These are phyloP conservation scores for Cyclotella distinguenda DNA, from an alignment of 108 stramenopile genomes.

Conservation along the genomic window DNA sequence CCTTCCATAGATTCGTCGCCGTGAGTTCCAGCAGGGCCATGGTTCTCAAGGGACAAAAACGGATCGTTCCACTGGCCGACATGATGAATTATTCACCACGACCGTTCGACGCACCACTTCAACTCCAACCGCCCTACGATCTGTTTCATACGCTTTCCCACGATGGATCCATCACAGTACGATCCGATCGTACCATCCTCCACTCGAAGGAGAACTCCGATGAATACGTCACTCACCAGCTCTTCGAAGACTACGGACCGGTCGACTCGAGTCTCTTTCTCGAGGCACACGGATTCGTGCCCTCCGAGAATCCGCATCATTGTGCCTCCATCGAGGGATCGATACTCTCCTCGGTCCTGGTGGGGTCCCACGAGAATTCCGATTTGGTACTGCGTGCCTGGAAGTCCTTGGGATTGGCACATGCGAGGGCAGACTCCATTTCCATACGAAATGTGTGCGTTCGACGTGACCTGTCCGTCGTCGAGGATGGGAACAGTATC, in stretches of 20 bases:
- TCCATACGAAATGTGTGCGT: conserved; percentile 43
- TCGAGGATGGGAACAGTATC: conserved; percentile 32
- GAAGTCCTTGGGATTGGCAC: conserved; percentile 21
- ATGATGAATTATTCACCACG: conserved; percentile 77
- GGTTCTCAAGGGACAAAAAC: conserved; percentile 63
- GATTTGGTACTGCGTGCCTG: conserved; percentile 29
- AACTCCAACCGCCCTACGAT: conserved; percentile 30
- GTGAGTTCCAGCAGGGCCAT: conserved; percentile 70
- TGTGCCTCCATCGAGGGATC: conserved; percentile 57
- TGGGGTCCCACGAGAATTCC: too few relatives aligned
- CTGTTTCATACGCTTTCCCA: conserved; percentile 39
- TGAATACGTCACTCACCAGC: conserved; percentile 46
- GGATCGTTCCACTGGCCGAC: conserved; percentile 79
- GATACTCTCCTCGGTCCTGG: too few relatives aligned
- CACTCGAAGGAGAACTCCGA: conserved; percentile 7
- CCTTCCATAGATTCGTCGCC: conserved; percentile 58
- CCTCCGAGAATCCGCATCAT: conserved; percentile 81
- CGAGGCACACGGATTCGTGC: conserved; percentile 81
- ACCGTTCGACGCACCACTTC: neutral
- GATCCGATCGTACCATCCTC: conserved; percentile 48
- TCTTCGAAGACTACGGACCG: conserved; percentile 89
- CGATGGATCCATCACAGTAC: conserved; percentile 45
- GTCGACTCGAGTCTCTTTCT: conserved; percentile 75
- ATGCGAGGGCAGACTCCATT: neutral
- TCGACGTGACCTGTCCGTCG: conserved; percentile 19